Evolutionary conservation across 139 green algal genomes (phyloP).

Genomic region (Asterochloris erici): DNA sequence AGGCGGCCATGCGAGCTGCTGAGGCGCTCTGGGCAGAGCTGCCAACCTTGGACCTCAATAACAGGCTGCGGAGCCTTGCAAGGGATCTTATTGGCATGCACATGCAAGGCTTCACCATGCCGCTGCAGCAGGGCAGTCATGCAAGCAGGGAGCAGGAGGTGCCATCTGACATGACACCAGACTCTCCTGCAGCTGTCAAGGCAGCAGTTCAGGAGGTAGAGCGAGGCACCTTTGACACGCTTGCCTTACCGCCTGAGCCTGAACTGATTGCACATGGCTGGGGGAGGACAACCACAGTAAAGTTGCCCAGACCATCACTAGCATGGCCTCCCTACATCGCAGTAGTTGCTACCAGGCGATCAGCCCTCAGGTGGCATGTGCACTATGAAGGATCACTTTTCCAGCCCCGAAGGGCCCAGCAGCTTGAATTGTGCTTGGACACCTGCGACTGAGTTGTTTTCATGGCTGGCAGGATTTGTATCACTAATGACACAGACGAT

Average conservation of each 20-base stretch:
- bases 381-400: neutral
- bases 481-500: no score
- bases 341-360: neutral
- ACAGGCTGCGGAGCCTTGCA: neutral
- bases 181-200: neutral
- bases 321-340: neutral
- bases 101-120: neutral
- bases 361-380: constrained; percentile 12
- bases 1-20: neutral
- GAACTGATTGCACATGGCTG: no score
- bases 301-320: neutral
- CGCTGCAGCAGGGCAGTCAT: neutral
- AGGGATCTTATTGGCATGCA: no score
- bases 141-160: no score
- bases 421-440: constrained; percentile 4
- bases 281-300: neutral
- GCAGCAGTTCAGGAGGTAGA: neutral
- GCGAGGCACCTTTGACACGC: neutral
- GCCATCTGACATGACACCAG: neutral
- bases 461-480: neutral
- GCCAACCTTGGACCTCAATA: neutral
- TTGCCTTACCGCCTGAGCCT: no score
- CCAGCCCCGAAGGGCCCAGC: neutral
- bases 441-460: neutral
- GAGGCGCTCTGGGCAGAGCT: neutral